Percentiles rank a stretch among this genome's conserved stretches.
These are phyloP conservation scores for Dryas octopetala DNA, from an alignment of 306 rosid genomes.

Conservation along the genomic window DNA sequence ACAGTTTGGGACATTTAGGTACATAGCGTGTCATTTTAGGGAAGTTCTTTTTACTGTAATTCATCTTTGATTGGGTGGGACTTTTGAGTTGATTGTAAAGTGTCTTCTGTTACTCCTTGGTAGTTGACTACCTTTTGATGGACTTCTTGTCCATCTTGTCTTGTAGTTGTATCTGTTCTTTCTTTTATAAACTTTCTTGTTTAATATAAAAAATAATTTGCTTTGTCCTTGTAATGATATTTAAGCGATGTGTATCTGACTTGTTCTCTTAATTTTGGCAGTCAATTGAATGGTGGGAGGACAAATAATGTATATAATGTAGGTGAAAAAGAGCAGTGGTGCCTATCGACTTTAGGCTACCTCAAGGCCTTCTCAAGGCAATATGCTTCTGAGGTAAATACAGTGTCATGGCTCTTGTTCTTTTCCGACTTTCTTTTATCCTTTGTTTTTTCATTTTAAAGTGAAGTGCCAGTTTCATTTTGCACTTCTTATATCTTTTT, in stretches of 20 bases:
- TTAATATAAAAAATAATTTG: not conserved
- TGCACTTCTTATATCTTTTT: not conserved
- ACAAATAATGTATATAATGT: slow-evolving; percentile 49
- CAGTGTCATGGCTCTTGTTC: not conserved
- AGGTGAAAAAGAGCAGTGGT: slow-evolving; percentile 98
- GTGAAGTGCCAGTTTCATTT: not conserved
- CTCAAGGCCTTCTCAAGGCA: slow-evolving; percentile 97
- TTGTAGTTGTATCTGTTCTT: too few relatives aligned
- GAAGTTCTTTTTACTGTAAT: not conserved
- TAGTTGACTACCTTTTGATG: not conserved
- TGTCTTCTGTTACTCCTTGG: not conserved
- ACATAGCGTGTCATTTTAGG: not conserved
- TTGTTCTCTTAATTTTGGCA: slow-evolving; percentile 39
- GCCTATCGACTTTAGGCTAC: slow-evolving; percentile 85
- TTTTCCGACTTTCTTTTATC: not conserved
- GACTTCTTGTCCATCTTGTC: not conserved
- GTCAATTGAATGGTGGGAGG: slow-evolving; percentile 71
- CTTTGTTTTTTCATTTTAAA: not conserved
- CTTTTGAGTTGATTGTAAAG: not conserved
- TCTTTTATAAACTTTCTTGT: not conserved
- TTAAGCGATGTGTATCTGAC: slow-evolving; percentile 5
- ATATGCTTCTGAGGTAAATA: slow-evolving; percentile 89
- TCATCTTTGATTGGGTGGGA: not conserved
- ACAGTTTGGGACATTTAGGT: not conserved
- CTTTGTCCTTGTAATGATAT: not conserved